These are phyloP conservation scores for Pycnococcus provasolii DNA, from an alignment of 139 green algal genomes.

Conservation along the genomic window DNA sequence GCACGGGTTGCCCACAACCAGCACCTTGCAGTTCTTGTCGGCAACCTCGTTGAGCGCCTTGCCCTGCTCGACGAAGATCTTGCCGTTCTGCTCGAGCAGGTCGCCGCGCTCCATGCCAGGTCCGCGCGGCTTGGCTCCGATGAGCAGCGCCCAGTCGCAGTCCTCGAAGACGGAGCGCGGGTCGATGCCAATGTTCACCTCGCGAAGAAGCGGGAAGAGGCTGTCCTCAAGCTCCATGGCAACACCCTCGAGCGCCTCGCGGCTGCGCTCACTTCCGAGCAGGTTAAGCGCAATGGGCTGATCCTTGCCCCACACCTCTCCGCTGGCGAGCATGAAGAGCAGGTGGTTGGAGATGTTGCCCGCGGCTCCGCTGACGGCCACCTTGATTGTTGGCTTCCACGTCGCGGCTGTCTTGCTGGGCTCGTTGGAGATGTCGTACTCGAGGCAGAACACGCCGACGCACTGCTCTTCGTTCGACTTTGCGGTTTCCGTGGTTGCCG, in stretches of 20 bases:
- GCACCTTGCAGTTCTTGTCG: conserved; percentile 58
- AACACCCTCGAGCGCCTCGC: conserved; percentile 75
- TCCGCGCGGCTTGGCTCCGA: conserved; percentile 80
- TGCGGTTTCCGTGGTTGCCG: not conserved
- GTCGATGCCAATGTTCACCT: conserved; percentile 72
- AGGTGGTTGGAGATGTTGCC: conserved; percentile 87
- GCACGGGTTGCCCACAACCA: conserved; percentile 86
- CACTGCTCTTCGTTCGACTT: not conserved
- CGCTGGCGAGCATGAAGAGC: conserved; percentile 68
- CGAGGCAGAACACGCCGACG: conserved; percentile 13
- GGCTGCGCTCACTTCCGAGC: conserved; percentile 59
- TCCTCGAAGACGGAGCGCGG: conserved; percentile 60
- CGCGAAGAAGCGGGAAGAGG: conserved; percentile 75
- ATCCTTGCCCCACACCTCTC: conserved; percentile 60
- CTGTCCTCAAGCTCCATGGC: conserved; percentile 92
- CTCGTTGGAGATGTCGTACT: conserved; percentile 19
- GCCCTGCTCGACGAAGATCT: conserved; percentile 67
- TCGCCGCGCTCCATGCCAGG: conserved; percentile 83
- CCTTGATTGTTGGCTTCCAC: conserved; percentile 34
- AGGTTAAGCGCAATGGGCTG: conserved; percentile 76
- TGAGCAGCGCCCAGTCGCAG: conserved; percentile 85
- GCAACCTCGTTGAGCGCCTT: conserved; percentile 67
- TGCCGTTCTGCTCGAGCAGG: conserved; percentile 79
- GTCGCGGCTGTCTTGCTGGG: not conserved
- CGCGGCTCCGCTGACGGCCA: conserved; percentile 68